Conservation (phyloP, 208 protist genomes). For the Acanthamoeba pearcei region DNA sequence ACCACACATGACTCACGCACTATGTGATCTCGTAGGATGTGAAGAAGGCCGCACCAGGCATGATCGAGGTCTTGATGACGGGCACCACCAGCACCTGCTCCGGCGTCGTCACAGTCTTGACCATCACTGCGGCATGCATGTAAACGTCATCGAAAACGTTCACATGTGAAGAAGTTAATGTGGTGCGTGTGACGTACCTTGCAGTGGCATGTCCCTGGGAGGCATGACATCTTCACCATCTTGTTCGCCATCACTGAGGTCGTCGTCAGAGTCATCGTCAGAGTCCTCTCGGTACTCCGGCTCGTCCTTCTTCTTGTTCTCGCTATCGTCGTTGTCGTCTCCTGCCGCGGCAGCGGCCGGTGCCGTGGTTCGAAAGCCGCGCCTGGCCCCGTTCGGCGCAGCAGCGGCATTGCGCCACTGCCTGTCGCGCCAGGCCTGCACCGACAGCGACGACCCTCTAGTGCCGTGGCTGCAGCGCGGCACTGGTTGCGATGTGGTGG, state of each 20-base stretch:
- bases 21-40: no score
- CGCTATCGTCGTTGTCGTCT: neutral
- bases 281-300: slow-evolving; percentile 3
- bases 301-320: neutral
- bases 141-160: neutral
- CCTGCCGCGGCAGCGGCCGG: neutral
- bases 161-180: neutral
- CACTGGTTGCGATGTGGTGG: no score
- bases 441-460: neutral
- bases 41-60: neutral
- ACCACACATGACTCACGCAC: no score
- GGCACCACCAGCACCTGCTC: slow-evolving; percentile 59
- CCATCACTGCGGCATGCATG: neutral
- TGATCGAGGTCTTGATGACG: slow-evolving; percentile 66
- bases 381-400: neutral
- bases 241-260: neutral
- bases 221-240: neutral
- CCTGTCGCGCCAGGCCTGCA: neutral
- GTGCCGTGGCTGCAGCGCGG: no score
- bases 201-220: neutral
- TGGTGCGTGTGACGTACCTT: neutral
- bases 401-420: neutral
- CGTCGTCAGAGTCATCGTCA: neutral
- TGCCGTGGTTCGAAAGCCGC: neutral
- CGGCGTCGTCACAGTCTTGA: slow-evolving; percentile 2